Evolutionary conservation across 1,139 yeast genomes (phyloP).

Genomic region (Suhomyces bolitotheri): DNA sequence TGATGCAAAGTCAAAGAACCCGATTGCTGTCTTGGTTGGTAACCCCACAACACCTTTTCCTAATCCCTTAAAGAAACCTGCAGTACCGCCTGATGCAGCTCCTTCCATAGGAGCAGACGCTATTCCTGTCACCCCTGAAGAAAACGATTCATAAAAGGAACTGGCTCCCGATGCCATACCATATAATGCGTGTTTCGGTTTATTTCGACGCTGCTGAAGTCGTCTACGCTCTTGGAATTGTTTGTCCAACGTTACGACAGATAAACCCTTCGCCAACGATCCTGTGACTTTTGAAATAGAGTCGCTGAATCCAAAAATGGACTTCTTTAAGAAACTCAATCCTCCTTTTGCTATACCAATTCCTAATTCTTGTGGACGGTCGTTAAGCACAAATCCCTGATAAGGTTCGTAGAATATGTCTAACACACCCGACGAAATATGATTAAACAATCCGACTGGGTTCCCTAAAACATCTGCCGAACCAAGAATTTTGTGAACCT

Average conservation of each 20-base stretch:
- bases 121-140: slow-evolving; percentile 87
- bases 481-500: slow-evolving; percentile 88
- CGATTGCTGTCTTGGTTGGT: slow-evolving; percentile 96
- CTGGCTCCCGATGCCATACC: slow-evolving; percentile 87
- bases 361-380: slow-evolving; percentile 93
- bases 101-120: slow-evolving; percentile 93
- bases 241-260: slow-evolving; percentile 86
- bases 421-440: slow-evolving; percentile 89
- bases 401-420: slow-evolving; percentile 98
- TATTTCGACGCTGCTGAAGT: slow-evolving; percentile 69
- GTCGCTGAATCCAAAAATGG: slow-evolving; percentile 93
- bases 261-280: slow-evolving; percentile 88
- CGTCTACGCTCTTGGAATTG: slow-evolving; percentile 82
- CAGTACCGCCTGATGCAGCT: slow-evolving; percentile 78
- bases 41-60: slow-evolving; percentile 94
- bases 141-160: slow-evolving; percentile 80
- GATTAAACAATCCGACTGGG: slow-evolving; percentile 94
- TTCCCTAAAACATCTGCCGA: slow-evolving; percentile 96
- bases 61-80: slow-evolving; percentile 88
- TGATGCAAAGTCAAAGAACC: slow-evolving; percentile 88
- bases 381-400: slow-evolving; percentile 90
- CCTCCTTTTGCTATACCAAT: slow-evolving; percentile 97
- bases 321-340: slow-evolving; percentile 85
- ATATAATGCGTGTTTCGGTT: slow-evolving; percentile 84
- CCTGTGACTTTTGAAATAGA: slow-evolving; percentile 92